Evolutionary conservation across 306 rosid genomes (phyloP).

Genomic region (Glycine soja): DNA sequence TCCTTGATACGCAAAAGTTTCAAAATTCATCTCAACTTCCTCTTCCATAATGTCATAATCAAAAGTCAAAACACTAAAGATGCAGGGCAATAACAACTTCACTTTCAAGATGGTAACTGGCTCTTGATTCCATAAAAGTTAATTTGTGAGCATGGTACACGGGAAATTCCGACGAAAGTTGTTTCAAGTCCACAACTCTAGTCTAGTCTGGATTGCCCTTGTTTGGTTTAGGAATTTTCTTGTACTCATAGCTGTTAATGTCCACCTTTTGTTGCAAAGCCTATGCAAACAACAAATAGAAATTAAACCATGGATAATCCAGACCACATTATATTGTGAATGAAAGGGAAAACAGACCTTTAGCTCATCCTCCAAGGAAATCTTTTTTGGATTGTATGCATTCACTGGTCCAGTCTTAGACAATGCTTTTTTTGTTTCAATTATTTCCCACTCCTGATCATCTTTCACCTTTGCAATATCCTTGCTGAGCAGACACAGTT

Average conservation of each 20-base stretch:
- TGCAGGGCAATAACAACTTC: constrained; percentile 26
- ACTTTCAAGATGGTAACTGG: constrained; percentile 31
- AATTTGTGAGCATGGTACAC: constrained; percentile 15
- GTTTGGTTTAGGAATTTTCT: constrained; percentile 75
- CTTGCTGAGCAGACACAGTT: constrained; percentile 63
- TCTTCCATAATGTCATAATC: constrained; percentile 29
- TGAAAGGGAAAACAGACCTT: constrained; percentile 58
- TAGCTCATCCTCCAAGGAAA: constrained; percentile 76
- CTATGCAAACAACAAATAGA: constrained; percentile 45
- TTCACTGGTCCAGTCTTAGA: constrained; percentile 77
- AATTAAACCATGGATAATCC: constrained; percentile 39
- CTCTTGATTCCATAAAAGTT: constrained; percentile 13
- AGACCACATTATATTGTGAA: constrained; percentile 1
- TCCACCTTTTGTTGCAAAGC: constrained; percentile 78
- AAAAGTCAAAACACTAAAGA: constrained; percentile 40
- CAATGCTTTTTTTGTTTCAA: constrained; percentile 76
- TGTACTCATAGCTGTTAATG: constrained; percentile 72
- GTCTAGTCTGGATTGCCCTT: constrained; percentile 56
- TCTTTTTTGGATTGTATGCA: constrained; percentile 76
- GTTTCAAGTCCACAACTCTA: constrained; percentile 30
- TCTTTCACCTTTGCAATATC: constrained; percentile 87
- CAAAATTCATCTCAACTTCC: constrained; percentile 35
- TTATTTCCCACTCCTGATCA: constrained; percentile 92
- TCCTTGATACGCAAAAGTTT: constrained; percentile 28
- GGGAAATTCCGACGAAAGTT: constrained; percentile 9